These are phyloP conservation scores for Epichloe hybrida DNA, from an alignment of 2,329 filamentous ascomycete species.

Conservation along the genomic window DNA sequence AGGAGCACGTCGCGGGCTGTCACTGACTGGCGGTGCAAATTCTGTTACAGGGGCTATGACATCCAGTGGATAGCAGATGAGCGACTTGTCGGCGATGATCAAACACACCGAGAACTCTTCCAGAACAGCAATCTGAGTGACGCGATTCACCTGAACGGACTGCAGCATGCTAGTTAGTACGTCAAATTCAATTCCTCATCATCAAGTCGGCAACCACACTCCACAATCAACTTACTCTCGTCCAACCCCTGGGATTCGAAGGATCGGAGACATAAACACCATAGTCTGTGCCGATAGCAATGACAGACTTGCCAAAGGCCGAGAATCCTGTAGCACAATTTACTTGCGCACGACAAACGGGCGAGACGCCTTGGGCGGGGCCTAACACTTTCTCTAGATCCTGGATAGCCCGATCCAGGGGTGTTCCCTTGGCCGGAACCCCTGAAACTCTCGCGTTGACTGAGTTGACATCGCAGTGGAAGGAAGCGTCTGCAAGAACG, in stretches of 20 bases:
- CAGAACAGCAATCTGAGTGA: constrained; percentile 86
- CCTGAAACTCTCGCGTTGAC: constrained; percentile 45
- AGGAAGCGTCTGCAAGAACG: constrained; percentile 85
- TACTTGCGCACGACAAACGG: constrained; percentile 73
- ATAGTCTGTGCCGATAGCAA: constrained; percentile 89
- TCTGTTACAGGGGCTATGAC: constrained; percentile 55
- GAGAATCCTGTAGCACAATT: constrained; percentile 90
- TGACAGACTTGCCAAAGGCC: constrained; percentile 70
- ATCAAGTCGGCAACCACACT: background rate
- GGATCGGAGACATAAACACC: constrained; percentile 85
- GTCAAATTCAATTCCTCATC: background rate
- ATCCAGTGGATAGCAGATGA: constrained; percentile 90
- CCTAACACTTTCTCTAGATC: constrained; percentile 76
- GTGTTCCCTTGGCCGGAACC: constrained; percentile 78
- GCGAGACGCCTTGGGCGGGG: constrained; percentile 52
- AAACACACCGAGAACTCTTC: constrained; percentile 93
- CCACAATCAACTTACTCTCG: constrained; percentile 45
- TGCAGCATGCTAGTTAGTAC: constrained; percentile 21
- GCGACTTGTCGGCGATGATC: constrained; percentile 76
- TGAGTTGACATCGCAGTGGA: constrained; percentile 59
- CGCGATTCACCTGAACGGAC: constrained; percentile 62
- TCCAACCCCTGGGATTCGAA: constrained; percentile 83
- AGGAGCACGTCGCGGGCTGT: constrained; percentile 72
- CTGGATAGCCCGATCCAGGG: constrained; percentile 77
- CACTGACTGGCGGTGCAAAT: constrained; percentile 47